phyloP scores from a whole-genome alignment of 2,329 filamentous ascomycete species.

The Cladosporium sp. region DNA sequence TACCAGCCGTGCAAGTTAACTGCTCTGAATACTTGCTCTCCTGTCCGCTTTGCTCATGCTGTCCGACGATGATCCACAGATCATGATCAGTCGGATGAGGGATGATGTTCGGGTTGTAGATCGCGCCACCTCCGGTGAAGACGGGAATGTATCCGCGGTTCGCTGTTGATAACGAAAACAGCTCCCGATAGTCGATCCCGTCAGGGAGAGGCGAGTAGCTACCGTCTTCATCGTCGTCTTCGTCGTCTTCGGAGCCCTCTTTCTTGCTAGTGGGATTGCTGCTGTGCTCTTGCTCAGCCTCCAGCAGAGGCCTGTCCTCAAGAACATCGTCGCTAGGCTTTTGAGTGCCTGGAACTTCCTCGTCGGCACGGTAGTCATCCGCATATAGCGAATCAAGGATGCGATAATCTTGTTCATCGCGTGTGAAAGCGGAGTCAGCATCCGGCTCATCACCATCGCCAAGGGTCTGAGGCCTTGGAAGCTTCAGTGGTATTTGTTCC shows the following conservation, averaged over 20 bases:
- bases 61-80: conserved; percentile 56
- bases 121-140: neutral
- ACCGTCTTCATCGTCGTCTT: neutral
- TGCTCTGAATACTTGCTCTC: neutral
- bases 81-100: conserved; percentile 53
- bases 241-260: neutral
- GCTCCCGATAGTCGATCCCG: neutral
- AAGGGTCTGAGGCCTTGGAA: neutral
- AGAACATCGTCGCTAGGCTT: neutral
- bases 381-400: neutral
- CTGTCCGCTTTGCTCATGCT: conserved; percentile 38
- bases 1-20: neutral
- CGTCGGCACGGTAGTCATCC: neutral
- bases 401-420: neutral
- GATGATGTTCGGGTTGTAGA: conserved; percentile 57
- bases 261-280: neutral
- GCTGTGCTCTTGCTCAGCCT: neutral
- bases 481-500: neutral
- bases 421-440: neutral
- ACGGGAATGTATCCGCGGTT: neutral
- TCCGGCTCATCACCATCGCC: neutral
- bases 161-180: neutral
- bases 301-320: neutral
- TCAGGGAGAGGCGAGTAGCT: neutral
- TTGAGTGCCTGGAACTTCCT: neutral